A percentile compares a stretch with the other conserved stretches of the same genome.
These are phyloP conservation scores for Pseudogymnoascus sp. DNA, from an alignment of 2,329 filamentous ascomycete genomes.

Conservation along the genomic window DNA sequence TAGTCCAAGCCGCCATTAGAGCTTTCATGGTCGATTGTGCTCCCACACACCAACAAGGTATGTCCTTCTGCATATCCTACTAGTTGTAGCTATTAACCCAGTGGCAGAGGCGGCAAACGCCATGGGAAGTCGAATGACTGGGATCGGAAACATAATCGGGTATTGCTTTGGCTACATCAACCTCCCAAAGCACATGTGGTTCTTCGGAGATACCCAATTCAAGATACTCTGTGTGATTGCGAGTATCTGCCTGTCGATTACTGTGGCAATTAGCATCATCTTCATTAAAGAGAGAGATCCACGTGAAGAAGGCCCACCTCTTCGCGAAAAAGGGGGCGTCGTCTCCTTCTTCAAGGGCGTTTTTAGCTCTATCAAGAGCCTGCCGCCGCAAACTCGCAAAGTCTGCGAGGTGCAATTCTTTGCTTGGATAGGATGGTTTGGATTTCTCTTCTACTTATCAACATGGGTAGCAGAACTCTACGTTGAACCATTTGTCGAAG, in stretches of 20 bases:
- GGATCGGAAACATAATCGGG: conserved; percentile 82
- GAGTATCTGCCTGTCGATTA: conserved; percentile 60
- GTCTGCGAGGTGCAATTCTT: conserved; percentile 79
- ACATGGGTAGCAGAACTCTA: conserved; percentile 93
- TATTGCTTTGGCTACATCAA: conserved; percentile 82
- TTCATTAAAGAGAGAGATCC: conserved; percentile 75
- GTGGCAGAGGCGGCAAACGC: conserved; percentile 70
- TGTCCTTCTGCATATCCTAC: not conserved
- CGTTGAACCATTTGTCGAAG: conserved; percentile 68
- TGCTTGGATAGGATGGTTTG: conserved; percentile 93
- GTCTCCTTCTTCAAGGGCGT: conserved; percentile 73
- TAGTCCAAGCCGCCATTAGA: conserved; percentile 81
- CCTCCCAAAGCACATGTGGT: conserved; percentile 65
- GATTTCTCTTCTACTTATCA: conserved; percentile 89
- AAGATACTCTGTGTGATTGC: conserved; percentile 85
- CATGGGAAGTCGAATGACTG: conserved; percentile 82
- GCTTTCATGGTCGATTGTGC: conserved; percentile 92
- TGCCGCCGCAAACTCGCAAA: conserved; percentile 73
- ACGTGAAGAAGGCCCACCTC: conserved; percentile 55
- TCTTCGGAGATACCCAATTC: conserved; percentile 82
- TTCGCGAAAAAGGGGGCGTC: conserved; percentile 54
- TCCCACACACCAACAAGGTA: conserved; percentile 76
- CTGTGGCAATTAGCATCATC: conserved; percentile 60
- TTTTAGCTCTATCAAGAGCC: conserved; percentile 62
- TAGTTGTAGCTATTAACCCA: conserved; percentile 3